Evolutionary conservation across 106 monocot genomes (phyloP).

Genomic region (Apostasia ramifera): DNA sequence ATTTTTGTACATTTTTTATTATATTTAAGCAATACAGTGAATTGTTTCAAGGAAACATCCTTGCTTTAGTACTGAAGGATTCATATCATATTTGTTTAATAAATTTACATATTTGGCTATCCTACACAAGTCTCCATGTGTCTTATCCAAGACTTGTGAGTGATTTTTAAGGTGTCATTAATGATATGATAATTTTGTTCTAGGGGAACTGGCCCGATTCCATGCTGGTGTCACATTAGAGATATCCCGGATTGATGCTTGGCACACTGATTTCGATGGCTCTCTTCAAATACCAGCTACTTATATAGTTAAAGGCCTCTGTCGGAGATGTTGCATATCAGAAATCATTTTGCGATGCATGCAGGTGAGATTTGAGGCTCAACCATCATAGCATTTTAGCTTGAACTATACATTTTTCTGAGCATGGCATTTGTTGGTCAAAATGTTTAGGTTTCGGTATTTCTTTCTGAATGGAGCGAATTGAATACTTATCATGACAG

Average conservation of each 20-base stretch:
- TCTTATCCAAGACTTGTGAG: no score
- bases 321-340: slow-evolving; percentile 85
- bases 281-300: slow-evolving; percentile 48
- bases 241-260: slow-evolving; percentile 88
- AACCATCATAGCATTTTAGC: neutral
- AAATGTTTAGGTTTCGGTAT: slow-evolving; percentile 50
- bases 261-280: slow-evolving; percentile 68
- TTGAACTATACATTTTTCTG: neutral
- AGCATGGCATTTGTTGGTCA: neutral
- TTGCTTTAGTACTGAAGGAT: no score
- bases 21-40: no score
- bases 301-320: slow-evolving; percentile 82
- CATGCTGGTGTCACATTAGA: slow-evolving; percentile 83
- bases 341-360: slow-evolving; percentile 94
- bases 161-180: neutral
- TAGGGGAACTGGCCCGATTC: slow-evolving; percentile 86
- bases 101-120: no score
- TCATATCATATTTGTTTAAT: no score
- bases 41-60: no score
- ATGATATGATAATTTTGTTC: slow-evolving; percentile 5
- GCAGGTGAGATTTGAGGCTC: slow-evolving; percentile 46
- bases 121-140: no score
- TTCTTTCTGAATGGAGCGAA: slow-evolving; percentile 67
- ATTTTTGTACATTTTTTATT: no score
- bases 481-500: slow-evolving; percentile 38